Percentiles rank a stretch among this genome's conserved stretches.
These are phyloP conservation scores for Berberis thunbergii DNA, from an alignment of 164 flowering plant species.

Conservation along the genomic window DNA sequence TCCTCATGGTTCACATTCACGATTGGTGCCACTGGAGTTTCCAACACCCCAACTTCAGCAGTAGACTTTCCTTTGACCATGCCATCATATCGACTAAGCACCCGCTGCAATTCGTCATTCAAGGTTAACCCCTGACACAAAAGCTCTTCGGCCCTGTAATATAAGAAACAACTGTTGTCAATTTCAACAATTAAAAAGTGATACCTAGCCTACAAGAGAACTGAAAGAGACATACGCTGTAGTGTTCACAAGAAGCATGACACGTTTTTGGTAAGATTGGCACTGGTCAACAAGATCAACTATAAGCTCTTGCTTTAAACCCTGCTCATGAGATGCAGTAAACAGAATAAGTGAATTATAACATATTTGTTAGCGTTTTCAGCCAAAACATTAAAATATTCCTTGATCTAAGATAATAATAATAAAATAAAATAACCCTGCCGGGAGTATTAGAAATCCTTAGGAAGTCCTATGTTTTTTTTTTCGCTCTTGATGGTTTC, in stretches of 20 bases:
- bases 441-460: too few relatives aligned
- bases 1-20: slow-evolving; percentile 76
- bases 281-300: slow-evolving; percentile 96
- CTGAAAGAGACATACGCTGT: slow-evolving; percentile 44
- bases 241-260: slow-evolving; percentile 69
- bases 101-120: slow-evolving; percentile 86
- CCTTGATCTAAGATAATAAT: too few relatives aligned
- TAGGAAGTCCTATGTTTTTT: too few relatives aligned
- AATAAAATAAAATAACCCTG: too few relatives aligned
- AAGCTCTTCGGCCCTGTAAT: slow-evolving; percentile 79
- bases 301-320: slow-evolving; percentile 70
- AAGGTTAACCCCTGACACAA: slow-evolving; percentile 71
- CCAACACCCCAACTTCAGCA: slow-evolving; percentile 15
- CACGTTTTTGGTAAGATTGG: slow-evolving; percentile 77
- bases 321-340: slow-evolving; percentile 34
- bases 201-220: background rate
- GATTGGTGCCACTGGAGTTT: slow-evolving; percentile 42
- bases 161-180: slow-evolving; percentile 8
- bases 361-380: background rate
- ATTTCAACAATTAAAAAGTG: slow-evolving; percentile 2
- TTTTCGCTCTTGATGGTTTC: too few relatives aligned
- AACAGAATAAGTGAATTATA: slow-evolving; percentile 5
- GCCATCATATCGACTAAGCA: slow-evolving; percentile 62
- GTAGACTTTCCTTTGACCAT: slow-evolving; percentile 47
- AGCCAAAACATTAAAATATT: background rate